Evolutionary conservation across 2,329 filamentous ascomycete genomes (phyloP), one percentile per base, ranked within the genome.

Genomic region (Penicillium expansum): DNA sequence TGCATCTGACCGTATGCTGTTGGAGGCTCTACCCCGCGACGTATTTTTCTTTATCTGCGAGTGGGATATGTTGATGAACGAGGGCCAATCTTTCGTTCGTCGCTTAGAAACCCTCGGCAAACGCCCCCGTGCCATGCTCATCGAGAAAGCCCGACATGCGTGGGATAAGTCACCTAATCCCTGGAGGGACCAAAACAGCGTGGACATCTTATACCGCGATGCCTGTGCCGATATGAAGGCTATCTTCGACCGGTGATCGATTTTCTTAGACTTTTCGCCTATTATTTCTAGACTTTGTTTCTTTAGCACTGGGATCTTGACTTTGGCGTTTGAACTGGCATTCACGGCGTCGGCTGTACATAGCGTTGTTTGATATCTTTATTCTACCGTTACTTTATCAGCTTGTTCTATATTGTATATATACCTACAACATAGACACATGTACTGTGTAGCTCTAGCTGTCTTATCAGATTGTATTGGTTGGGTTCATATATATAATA

Each of bases 61-160:
- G 67, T 87, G 82, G 82, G 85, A 87, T 66, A 87, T 87, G 84
- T 74, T 87, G 14, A 75, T 86, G n/a, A 79, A 80, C 14, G 85
- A 87, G 67, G 85, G 83, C 6, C 73, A 78, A 59, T 58, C 62
- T 1, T 80, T 80, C 52, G 73, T 77, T 43, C 69, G 74, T 13
- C 70, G 74, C 13, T 61, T 80, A 33, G 67, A 78, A 35, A 56
- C 58, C 1, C 65, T 79, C 47, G 75, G 77, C 22, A 81, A 80
- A 59, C 71, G 70, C 6, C 75, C 79, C 5, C 72, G 76, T 20
- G 70, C 71, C 47, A 79, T 77, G 70, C 74, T 79, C 67, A 77
- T 80, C 42, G 74, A 77, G 49, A 74, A 71, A 52, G 76, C 70
- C n/a, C 65, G 65, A n/a, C 79, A 81, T 65, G 79, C 68, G 10